Base-by-base conservation (phyloP, 2,329 filamentous ascomycete species). In the Didymella exigua region DNA sequence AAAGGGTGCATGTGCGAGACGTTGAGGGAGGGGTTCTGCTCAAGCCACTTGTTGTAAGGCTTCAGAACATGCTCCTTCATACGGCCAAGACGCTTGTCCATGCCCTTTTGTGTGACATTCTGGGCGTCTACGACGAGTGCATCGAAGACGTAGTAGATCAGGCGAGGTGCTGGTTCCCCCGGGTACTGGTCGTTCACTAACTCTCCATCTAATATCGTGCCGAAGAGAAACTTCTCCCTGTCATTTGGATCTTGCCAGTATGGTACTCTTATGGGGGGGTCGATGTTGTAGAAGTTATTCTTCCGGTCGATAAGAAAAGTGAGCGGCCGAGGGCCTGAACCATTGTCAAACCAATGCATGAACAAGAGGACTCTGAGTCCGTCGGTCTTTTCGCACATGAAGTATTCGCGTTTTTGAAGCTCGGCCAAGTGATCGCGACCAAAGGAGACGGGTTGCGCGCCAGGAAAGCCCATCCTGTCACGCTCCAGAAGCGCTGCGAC, bases 311-410 rank as follows among this genome's bases (percentile, higher is more conserved):
- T 96, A 52, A 99, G 83, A 78, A 96, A 97, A 71, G 95, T 90
- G 21, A 88, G 84, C 18, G 72, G 70, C 34, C 68, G 63, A 37
- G 68, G 50, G 16, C 47, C 58, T 9, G 40, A 49, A 2, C 44
- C 55, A 14, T 58, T 73, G 36, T 86, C 82, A 21, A 80, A 79
- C 70, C 89, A 88, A 45, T 90, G 91, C 62, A 95, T 86, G 80
- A 96, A 98, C 61, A 99, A 85, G n/a, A 99, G 84, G 75, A 96
- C 97, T 60, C 95, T 87, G 60, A 98, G 91, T 49, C 95, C 95
- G 72, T 99, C 95, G 1, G 93, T 96, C 79, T 99, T 99, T 77
- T 99, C 95, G 81, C 93, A 97, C 61, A 99, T 89, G 73, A 93
- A 99, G 79, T 98, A 99, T 76, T 98, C 95, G 70, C 89, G 82